These are phyloP conservation scores for Naganishia kalamii DNA, from an alignment of 768 basidiomycete species.

Conservation along the genomic window DNA sequence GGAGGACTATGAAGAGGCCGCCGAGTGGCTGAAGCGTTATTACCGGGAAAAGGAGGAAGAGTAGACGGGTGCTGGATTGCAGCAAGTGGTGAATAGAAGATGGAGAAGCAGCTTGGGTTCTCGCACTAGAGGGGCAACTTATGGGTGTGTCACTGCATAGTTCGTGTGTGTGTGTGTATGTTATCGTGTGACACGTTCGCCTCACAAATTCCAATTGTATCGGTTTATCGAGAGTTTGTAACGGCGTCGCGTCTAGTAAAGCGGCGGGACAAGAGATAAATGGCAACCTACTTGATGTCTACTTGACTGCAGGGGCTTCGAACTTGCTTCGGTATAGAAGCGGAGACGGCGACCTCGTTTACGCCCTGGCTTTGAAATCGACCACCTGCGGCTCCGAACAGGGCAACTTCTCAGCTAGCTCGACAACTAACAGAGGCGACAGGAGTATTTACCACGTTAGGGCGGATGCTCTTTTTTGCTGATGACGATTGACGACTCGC, in stretches of 20 bases:
- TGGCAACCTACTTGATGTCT: no score
- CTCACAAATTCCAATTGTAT: background rate
- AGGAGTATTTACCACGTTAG: no score
- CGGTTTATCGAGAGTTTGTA: no score
- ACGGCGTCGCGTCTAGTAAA: no score
- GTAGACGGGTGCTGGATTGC: background rate
- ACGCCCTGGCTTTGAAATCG: no score
- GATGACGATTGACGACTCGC: background rate
- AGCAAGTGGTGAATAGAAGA: background rate
- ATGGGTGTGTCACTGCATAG: background rate
- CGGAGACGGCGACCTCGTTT: no score
- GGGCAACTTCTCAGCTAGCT: no score
- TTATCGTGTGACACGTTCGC: background rate
- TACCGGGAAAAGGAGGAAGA: constrained; percentile 44
- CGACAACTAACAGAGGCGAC: no score
- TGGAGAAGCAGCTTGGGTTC: background rate
- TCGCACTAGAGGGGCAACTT: background rate
- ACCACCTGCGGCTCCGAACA: no score
- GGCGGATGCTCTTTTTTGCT: background rate
- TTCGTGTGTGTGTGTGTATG: background rate
- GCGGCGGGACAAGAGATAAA: no score
- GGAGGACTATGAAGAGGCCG: constrained; percentile 63
- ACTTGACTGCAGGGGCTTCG: no score
- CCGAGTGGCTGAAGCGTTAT: constrained; percentile 59
- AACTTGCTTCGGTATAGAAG: no score